Evolutionary conservation across 164 flowering plant species (phyloP).

Genomic region (Akebia trifoliata): DNA sequence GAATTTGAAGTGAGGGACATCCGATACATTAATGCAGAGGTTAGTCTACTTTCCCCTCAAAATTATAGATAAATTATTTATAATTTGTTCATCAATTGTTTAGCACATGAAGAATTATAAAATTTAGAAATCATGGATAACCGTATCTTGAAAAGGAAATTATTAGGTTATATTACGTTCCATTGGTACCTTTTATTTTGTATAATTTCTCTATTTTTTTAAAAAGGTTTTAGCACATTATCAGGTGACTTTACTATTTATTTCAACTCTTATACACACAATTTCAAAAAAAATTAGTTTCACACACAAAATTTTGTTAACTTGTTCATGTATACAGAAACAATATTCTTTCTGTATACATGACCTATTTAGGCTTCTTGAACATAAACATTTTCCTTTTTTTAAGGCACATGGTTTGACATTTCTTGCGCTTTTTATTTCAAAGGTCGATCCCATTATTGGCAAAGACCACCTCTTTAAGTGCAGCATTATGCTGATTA

Average conservation of each 20-base stretch:
- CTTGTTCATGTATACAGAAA: neutral
- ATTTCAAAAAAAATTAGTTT: too few species aligned
- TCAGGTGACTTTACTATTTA: too few species aligned
- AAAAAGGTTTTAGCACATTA: too few species aligned
- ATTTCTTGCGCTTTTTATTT: slow-evolving; percentile 4
- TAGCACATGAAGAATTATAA: neutral
- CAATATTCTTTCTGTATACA: too few species aligned
- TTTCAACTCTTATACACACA: too few species aligned
- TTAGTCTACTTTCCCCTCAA: slow-evolving; percentile 16
- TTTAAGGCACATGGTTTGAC: neutral
- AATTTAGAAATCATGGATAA: too few species aligned
- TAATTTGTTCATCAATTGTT: neutral
- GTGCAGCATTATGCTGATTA: slow-evolving; percentile 76
- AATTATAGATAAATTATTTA: too few species aligned
- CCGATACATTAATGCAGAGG: slow-evolving; percentile 80
- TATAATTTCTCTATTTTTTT: too few species aligned
- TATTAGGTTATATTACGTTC: too few species aligned
- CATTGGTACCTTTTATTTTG: too few species aligned
- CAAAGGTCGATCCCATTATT: slow-evolving; percentile 65
- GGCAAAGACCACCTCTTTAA: slow-evolving; percentile 78
- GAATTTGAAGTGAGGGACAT: slow-evolving; percentile 72
- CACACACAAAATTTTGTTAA: neutral
- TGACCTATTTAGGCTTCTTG: too few species aligned
- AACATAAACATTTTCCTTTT: neutral
- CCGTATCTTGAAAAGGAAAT: too few species aligned